Evolutionary conservation across 345 rosid species (phyloP).

Genomic region (Mangifera indica): DNA sequence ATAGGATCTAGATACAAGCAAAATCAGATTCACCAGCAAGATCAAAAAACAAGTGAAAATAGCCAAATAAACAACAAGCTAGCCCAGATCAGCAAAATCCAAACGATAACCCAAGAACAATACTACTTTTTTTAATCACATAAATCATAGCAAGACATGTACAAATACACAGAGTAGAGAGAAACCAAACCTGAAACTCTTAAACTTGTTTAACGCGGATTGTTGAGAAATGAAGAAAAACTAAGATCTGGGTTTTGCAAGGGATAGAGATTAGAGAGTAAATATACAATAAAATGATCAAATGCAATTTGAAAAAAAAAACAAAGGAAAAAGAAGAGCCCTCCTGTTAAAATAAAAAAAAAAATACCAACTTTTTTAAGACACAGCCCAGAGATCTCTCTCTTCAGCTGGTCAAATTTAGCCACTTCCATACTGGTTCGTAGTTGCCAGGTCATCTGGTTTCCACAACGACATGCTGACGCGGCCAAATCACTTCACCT

Average conservation of each 20-base stretch:
- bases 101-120: neutral
- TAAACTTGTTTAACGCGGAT: neutral
- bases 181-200: slow-evolving; percentile 18
- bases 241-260: slow-evolving; percentile 29
- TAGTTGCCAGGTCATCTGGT: slow-evolving; percentile 5
- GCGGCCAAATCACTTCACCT: neutral
- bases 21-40: neutral
- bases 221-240: neutral
- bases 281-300: neutral
- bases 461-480: neutral
- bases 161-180: neutral
- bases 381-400: neutral
- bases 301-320: neutral
- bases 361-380: neutral
- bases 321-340: too few species aligned
- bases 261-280: neutral
- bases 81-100: slow-evolving; percentile 22
- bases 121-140: neutral
- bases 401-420: slow-evolving; percentile 34
- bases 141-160: neutral
- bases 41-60: neutral
- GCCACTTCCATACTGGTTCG: neutral
- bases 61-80: neutral
- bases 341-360: too few species aligned
- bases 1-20: neutral